phyloP scores from a whole-genome alignment of 176 grass and related monocot genomes.

The Oryza coarctata region DNA sequence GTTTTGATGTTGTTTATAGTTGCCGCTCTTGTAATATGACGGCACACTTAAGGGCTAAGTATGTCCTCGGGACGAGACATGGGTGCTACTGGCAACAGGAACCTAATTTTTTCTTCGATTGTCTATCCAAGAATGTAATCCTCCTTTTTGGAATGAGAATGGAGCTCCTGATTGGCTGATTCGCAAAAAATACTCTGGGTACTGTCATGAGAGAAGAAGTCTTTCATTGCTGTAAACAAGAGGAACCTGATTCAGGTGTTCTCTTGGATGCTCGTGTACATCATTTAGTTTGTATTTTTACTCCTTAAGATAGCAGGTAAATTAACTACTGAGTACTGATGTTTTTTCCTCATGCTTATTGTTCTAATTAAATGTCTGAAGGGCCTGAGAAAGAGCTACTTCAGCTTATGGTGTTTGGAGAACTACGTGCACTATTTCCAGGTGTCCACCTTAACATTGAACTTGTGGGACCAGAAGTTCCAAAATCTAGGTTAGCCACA shows the following conservation, averaged over 20 bases:
- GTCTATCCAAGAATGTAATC: no score
- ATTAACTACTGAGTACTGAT: conserved; percentile 22
- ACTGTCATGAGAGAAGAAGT: no score
- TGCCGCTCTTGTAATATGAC: no score
- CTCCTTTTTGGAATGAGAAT: no score
- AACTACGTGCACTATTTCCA: conserved; percentile 80
- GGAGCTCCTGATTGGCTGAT: no score
- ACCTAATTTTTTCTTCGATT: no score
- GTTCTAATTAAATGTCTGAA: conserved; percentile 41
- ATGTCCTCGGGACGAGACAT: no score
- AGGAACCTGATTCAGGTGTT: conserved; percentile 4
- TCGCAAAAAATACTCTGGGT: no score
- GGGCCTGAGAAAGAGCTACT: conserved; percentile 85
- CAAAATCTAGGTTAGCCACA: conserved; percentile 59
- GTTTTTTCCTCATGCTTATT: neutral
- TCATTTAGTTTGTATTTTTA: neutral
- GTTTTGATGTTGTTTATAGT: no score
- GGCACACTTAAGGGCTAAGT: no score
- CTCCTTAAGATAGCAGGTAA: no score
- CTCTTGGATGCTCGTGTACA: neutral
- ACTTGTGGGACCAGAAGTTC: conserved; percentile 87
- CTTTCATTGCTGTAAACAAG: conserved; percentile 21
- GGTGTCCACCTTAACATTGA: conserved; percentile 59
- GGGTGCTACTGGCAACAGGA: no score
- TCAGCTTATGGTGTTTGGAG: conserved; percentile 73